Evolutionary conservation across 352 stramenopile species (phyloP).

Genomic region (Globisporangium splendens): DNA sequence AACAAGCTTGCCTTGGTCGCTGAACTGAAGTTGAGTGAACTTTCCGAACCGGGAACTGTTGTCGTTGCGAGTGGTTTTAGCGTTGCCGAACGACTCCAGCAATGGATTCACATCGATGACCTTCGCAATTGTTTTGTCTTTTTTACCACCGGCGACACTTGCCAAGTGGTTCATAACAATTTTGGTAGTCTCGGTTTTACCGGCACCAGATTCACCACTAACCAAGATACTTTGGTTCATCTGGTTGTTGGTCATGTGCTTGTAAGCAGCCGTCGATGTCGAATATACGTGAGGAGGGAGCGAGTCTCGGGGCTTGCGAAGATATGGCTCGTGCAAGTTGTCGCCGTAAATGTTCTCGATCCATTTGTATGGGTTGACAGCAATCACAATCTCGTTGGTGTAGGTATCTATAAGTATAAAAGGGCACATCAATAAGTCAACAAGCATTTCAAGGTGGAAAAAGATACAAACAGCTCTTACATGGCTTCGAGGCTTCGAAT

Average conservation of each 20-base stretch:
- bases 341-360: constrained; percentile 91
- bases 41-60: constrained; percentile 91
- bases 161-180: constrained; percentile 90
- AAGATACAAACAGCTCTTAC: constrained; percentile 21
- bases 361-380: constrained; percentile 97
- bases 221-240: constrained; percentile 89
- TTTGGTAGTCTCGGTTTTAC: constrained; percentile 98
- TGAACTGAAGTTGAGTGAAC: constrained; percentile 90
- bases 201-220: constrained; percentile 82
- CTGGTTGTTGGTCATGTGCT: constrained; percentile 71
- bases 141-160: constrained; percentile 73
- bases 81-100: constrained; percentile 93
- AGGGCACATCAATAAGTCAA: neutral
- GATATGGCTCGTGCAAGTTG: constrained; percentile 79
- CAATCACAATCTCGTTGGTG: constrained; percentile 97
- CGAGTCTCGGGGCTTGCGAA: constrained; percentile 62
- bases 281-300: constrained; percentile 82
- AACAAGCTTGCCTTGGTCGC: constrained; percentile 69
- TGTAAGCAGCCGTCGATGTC: constrained; percentile 83
- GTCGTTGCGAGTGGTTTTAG: constrained; percentile 93
- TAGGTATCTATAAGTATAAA: constrained; percentile 83
- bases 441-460: neutral
- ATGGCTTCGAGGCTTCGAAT: constrained; percentile 90
- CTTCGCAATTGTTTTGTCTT: constrained; percentile 88
- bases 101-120: constrained; percentile 92